Percentiles rank a stretch among this genome's conserved stretches.
Conservation (phyloP, 2,329 filamentous ascomycete species). For the Coniella lustricola region DNA sequence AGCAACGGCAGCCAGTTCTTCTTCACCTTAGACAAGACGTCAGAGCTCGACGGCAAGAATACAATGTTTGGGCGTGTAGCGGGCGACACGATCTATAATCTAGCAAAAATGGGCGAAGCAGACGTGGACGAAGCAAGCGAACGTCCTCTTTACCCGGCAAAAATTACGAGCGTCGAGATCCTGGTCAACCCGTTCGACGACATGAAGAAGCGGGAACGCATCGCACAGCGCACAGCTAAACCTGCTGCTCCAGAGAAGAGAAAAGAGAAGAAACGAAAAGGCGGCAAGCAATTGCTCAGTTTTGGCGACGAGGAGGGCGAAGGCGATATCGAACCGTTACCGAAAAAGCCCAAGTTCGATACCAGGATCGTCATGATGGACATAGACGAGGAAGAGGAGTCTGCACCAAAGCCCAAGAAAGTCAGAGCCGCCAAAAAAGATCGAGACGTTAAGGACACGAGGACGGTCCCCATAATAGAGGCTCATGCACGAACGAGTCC, state of each 20-base stretch:
- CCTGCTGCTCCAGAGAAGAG: slow-evolving; percentile 38
- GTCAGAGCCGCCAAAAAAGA: slow-evolving; percentile 23
- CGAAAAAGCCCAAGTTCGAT: slow-evolving; percentile 75
- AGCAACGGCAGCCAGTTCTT: slow-evolving; percentile 97
- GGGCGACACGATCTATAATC: slow-evolving; percentile 91
- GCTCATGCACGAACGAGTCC: slow-evolving; percentile 23
- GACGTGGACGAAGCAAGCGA: slow-evolving; percentile 76
- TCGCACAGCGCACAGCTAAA: slow-evolving; percentile 43
- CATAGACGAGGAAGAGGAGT: slow-evolving; percentile 42
- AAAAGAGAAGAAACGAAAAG: slow-evolving; percentile 65
- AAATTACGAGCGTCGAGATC: slow-evolving; percentile 67
- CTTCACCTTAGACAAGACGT: slow-evolving; percentile 77
- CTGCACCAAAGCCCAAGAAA: slow-evolving; percentile 20
- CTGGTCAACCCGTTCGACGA: slow-evolving; percentile 76
- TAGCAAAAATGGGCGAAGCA: slow-evolving; percentile 86
- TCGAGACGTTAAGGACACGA: slow-evolving; percentile 19
- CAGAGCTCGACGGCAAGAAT: slow-evolving; percentile 82
- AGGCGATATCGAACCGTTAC: slow-evolving; percentile 46
- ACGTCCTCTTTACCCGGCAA: slow-evolving; percentile 77
- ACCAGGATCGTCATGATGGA: slow-evolving; percentile 69
- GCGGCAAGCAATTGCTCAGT: slow-evolving; percentile 68
- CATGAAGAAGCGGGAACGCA: slow-evolving; percentile 63
- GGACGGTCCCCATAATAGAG: slow-evolving; percentile 20
- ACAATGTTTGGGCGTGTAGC: slow-evolving; percentile 89
- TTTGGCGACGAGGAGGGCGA: slow-evolving; percentile 68